Conservation (phyloP, 805 yeast species). For the Pichia insulana region DNA sequence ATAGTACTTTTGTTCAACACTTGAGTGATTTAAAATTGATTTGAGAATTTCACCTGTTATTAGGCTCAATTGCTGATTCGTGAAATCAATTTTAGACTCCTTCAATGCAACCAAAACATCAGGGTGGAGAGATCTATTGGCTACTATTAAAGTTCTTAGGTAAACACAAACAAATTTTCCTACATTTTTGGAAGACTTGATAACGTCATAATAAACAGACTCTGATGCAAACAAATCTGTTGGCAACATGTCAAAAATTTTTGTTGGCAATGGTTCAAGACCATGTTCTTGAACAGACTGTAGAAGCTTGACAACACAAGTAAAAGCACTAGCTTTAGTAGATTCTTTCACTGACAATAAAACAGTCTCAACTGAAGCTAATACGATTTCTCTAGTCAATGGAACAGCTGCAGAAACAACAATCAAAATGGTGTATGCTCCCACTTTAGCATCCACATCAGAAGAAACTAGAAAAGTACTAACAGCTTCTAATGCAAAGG, state of each 20-base stretch:
- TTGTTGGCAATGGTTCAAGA: conserved; percentile 21
- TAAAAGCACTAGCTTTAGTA: conserved; percentile 28
- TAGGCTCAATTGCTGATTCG: conserved; percentile 17
- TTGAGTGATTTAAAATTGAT: conserved; percentile 9
- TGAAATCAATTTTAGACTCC: conserved; percentile 12
- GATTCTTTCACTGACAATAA: conserved; percentile 21
- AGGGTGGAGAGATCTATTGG: conserved; percentile 9
- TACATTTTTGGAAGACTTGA: conserved; percentile 13
- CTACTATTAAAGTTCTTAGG: conserved; percentile 19
- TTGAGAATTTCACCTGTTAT: conserved; percentile 18
- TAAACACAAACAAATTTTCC: conserved; percentile 24
- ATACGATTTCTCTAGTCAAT: conserved; percentile 44
- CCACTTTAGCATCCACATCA: conserved; percentile 58
- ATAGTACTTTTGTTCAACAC: conserved; percentile 19
- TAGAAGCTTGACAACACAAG: conserved; percentile 39
- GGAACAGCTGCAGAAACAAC: conserved; percentile 71
- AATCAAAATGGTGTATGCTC: conserved; percentile 75
- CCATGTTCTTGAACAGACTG: conserved; percentile 35
- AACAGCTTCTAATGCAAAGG: conserved; percentile 48
- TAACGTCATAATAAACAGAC: conserved; percentile 15
- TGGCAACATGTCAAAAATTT: conserved; percentile 19
- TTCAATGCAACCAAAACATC: conserved; percentile 7
- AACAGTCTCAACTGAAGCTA: conserved; percentile 56
- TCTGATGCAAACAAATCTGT: conserved; percentile 12
- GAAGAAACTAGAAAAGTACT: conserved; percentile 44